phyloP scores from a whole-genome alignment of 768 basidiomycete species.

The Auricularia sp. region DNA sequence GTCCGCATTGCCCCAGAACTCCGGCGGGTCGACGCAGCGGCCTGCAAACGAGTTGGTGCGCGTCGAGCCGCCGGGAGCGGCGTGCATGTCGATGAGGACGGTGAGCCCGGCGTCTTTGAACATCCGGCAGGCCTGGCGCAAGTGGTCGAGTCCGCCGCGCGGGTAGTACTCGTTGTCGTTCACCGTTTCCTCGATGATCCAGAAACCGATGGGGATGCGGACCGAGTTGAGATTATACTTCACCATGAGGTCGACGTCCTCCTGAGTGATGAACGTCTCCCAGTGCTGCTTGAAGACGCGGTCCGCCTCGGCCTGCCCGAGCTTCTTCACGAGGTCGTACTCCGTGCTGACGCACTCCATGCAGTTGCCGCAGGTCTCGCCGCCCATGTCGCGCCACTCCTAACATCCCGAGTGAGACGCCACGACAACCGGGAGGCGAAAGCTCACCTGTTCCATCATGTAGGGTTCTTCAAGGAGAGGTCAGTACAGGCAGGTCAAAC shows the following conservation, averaged over 20 bases:
- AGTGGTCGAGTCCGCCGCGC: background rate
- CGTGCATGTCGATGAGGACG: constrained; percentile 45
- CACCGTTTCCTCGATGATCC: constrained; percentile 29
- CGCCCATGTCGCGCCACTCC: background rate
- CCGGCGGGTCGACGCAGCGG: background rate
- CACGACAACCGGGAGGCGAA: background rate
- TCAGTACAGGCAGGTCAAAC: background rate
- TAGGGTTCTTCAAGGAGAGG: background rate
- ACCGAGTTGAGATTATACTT: constrained; percentile 19
- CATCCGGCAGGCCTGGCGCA: background rate
- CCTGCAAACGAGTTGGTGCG: background rate
- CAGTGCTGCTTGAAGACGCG: constrained; percentile 35
- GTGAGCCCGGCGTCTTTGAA: constrained; percentile 28
- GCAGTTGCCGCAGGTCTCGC: background rate
- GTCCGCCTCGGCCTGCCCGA: background rate
- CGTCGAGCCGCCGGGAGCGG: constrained; percentile 33
- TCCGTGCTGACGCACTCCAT: background rate
- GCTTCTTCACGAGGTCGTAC: background rate
- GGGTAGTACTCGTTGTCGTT: constrained; percentile 3
- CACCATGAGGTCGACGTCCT: constrained; percentile 36
- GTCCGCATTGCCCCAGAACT: background rate
- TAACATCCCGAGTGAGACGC: background rate
- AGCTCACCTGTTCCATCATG: background rate
- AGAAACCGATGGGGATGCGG: constrained; percentile 46
- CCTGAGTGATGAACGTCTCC: constrained; percentile 58